Evolutionary conservation across 176 grass and related monocot species (phyloP), one percentile per base, ranked within the genome.

Genomic region (Musa troglodytarum): DNA sequence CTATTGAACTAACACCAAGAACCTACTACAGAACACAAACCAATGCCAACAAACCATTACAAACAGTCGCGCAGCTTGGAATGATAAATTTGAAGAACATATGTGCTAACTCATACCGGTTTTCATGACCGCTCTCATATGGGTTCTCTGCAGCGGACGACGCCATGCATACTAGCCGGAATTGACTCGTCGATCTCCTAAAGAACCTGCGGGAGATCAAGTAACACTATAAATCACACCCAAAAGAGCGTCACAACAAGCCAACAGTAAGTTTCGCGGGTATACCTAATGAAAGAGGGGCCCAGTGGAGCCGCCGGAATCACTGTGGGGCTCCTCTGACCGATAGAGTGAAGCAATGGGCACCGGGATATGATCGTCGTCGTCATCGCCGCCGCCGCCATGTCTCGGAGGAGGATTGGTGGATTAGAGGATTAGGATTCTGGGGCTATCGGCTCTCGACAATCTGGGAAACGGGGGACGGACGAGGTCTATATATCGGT

Each of bases 1-100:
- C 82, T 14, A 93, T 89, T 10, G 90, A 82, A 65, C 81, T 87
- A 65, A 98, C 83, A 76, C 90, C 94, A 75, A 98, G 75, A 88
- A 93, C 79, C 94, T 98, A 75, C 61, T 49, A 55, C 63, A 67
- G 51, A 75, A 15, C 9, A 78, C 49, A 53, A 52, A n/a, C 43
- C 17, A 8, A 10, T 55, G 8, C 63, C 22, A 50, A 54, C 1
- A 34, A 22, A 52, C 22, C 22, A 75, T 14, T 61, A 80, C 52
- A 71, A 78, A 65, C 16, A 49, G 29, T 76, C 23, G 65, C 14
- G 61, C 55, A 55, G 12, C 9, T 11, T 49, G 53, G 29, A 81
- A 50, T 14, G 56, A 50, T 9, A 8, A 10, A 50, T 17, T 69
- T 29, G 16, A 19, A 25, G 25, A 63, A 55, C 53, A 50, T 16